Evolutionary conservation across 768 basidiomycete species (phyloP).

Genomic region (Boletus tylopilopsis): DNA sequence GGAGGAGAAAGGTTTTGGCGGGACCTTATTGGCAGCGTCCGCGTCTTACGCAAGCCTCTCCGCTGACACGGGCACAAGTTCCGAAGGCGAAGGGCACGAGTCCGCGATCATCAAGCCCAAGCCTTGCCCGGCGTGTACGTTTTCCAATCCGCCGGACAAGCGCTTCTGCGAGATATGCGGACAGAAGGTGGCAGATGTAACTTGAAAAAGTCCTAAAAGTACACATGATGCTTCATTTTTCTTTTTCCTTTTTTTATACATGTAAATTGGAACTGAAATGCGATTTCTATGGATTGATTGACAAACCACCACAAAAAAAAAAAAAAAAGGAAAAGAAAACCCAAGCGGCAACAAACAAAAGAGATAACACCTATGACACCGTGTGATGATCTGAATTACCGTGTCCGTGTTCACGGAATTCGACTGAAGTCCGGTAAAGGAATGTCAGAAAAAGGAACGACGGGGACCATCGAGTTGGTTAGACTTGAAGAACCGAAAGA

Average conservation of each 20-base stretch:
- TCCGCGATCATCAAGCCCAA: no score
- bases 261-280: slow-evolving; percentile 14
- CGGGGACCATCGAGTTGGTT: slow-evolving; percentile 14
- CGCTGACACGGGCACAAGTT: slow-evolving; percentile 31
- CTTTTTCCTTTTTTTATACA: slow-evolving; percentile 18
- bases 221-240: slow-evolving; percentile 35
- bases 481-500: slow-evolving; percentile 23
- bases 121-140: slow-evolving; percentile 57
- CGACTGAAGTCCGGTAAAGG: slow-evolving; percentile 26
- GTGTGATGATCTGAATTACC: slow-evolving; percentile 6
- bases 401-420: slow-evolving; percentile 17
- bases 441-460: slow-evolving; percentile 23
- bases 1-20: slow-evolving; percentile 67
- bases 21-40: slow-evolving; percentile 60
- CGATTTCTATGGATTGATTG: slow-evolving; percentile 29
- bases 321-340: slow-evolving; percentile 13
- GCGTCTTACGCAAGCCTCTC: slow-evolving; percentile 27
- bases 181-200: slow-evolving; percentile 30
- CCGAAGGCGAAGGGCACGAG: slow-evolving; percentile 30
- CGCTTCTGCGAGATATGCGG: slow-evolving; percentile 46
- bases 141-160: slow-evolving; percentile 44
- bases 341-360: slow-evolving; percentile 20
- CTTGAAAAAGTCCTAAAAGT: slow-evolving; percentile 24
- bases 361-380: slow-evolving; percentile 27
- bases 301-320: slow-evolving; percentile 21